Evolutionary conservation across 257 asterid genomes (phyloP), one percentile per base, ranked within the genome.

Genomic region (Cinchona pubescens): DNA sequence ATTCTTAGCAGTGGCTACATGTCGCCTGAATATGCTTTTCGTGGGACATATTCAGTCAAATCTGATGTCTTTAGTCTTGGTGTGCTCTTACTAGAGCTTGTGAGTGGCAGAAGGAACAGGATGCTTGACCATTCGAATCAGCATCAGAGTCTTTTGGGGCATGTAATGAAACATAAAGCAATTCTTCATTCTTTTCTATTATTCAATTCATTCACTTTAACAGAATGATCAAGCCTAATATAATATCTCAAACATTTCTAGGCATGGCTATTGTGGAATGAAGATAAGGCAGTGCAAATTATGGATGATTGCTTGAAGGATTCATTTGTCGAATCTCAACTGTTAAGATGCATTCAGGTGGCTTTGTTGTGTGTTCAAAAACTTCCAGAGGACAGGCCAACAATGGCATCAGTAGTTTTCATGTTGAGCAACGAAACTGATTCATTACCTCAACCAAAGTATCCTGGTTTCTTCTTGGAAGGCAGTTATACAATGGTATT

Each of bases 221-320:
- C 4, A 6, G 15, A 14, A 18, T 43, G 19, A 73, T 14, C 35
- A 37, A 58, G 5, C 30, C 21, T 21, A 23, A 23, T n/a, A n/a
- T n/a, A n/a, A n/a, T 29, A 15, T 60, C 42, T 23, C 3, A 4
- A 23, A 71, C 14, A 2, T 55, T 4, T 45, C 45, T 51, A 81
- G 82, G 82, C 82, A 63, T 81, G 85, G 85, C 53, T 69, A 59
- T 25, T 77, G 5, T 77, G 76, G 82, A 81, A 77, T 34, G 85
- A 77, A 60, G 73, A 34, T 1, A 74, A 62, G 1, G 74, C 73
- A 0, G 21, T 69, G 70, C 59, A 77, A 45, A 46, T 81, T 32
- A 63, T 77, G 77, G 82, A 81, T 69, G 77, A 73, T 11, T 73
- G 74, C 65, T 42, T 81, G 49, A 63, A 37, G 61, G 79, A 69